Evolutionary conservation across 345 rosid species (phyloP), one percentile per base, ranked within the genome.

Genomic region (Eucalyptus leucophloia): DNA sequence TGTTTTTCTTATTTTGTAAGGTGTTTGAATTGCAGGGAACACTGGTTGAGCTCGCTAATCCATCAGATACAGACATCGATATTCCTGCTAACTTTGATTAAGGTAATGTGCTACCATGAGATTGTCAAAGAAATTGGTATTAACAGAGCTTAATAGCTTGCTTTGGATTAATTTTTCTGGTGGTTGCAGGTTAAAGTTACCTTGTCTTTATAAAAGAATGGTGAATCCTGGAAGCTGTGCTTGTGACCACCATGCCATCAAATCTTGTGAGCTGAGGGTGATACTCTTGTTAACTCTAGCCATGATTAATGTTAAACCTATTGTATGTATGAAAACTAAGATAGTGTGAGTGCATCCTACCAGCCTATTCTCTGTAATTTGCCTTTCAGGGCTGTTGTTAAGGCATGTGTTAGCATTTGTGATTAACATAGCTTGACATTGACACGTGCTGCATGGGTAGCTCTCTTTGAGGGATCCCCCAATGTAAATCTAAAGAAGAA

Each of bases 1-100:
- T 49, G 32, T 30, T 77, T 86, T 50, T 90, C 92, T 92, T 89
- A 91, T 92, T 45, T 44, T 86, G 16, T 2, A 86, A 88, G 82
- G 90, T 91, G 90, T 90, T 88, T 88, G 45, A 88, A 86, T 67
- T 91, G 92, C 95, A 95, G 97, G 97, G 94, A 89, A 92, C 95
- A 32, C 92, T 93, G 87, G 94, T 91, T 69, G 96, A 94, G 94
- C 94, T 94, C 26, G 91, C 93, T 53, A 92, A 93, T 92, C 93
- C 96, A 62, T 95, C 96, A n/a, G 95, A 95, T 92, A 92, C 95
- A 88, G 96, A 94, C 50, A 89, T 94, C 49, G 95, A 93, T 62
- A 90, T 92, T 72, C 94, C 95, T 90, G 91, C 95, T 86, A 94
- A 90, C 87, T 94, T 95, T 89, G 93, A 89, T 90, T 95, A 94